Conservation (phyloP, 2,329 filamentous ascomycete species). For the Penicillium hesseltinei region DNA sequence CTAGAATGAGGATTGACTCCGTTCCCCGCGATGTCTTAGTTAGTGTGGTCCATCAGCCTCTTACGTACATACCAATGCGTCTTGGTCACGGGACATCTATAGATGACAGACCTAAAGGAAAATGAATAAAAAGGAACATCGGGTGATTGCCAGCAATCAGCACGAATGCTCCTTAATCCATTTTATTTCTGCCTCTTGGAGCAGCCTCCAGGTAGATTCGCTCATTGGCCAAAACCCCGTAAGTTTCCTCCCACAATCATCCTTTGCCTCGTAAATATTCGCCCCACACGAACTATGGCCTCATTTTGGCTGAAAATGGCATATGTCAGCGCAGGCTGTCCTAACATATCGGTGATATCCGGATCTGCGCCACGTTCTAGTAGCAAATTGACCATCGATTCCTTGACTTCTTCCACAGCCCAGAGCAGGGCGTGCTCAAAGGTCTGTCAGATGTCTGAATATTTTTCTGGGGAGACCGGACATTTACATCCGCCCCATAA, state of each 20-base stretch:
- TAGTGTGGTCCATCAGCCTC: not conserved
- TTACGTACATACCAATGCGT: not conserved
- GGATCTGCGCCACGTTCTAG: not conserved
- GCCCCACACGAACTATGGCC: not conserved
- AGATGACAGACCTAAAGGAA: too few relatives aligned
- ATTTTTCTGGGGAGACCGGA: too few relatives aligned
- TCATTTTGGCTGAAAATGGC: not conserved
- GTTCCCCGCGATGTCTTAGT: not conserved
- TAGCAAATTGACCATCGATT: not conserved
- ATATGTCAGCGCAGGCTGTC: not conserved
- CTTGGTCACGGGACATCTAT: too few relatives aligned
- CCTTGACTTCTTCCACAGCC: not conserved
- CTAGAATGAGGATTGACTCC: too few relatives aligned
- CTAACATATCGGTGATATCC: not conserved
- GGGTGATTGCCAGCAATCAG: not conserved
- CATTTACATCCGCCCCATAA: not conserved
- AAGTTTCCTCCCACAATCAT: not conserved
- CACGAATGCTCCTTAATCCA: not conserved
- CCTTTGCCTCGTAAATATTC: not conserved
- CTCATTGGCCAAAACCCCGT: not conserved
- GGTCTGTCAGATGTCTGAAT: fast-evolving
- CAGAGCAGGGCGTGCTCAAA: too few relatives aligned
- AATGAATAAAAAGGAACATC: not conserved
- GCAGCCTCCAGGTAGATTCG: not conserved
- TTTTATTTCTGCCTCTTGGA: not conserved